Conservation (phyloP, 306 rosid genomes). For the Urtica urens region DNA sequence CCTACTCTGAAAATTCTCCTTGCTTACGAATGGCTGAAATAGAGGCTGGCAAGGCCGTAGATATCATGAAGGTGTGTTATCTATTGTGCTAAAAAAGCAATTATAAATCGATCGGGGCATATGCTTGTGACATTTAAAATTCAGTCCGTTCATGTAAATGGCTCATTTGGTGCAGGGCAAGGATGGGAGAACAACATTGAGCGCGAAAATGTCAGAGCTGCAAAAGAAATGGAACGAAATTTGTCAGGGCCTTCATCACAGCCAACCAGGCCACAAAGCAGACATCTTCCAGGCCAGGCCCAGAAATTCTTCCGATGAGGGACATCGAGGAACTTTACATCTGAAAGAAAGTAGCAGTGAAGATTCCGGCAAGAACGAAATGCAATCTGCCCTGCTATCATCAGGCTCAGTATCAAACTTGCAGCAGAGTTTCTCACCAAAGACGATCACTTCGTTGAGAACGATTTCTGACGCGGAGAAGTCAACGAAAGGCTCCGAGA, state of each 20-base stretch:
- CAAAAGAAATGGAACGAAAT: slow-evolving; percentile 70
- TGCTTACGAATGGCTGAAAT: slow-evolving; percentile 32
- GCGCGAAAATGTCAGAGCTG: slow-evolving; percentile 32
- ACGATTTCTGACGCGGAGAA: slow-evolving; percentile 23
- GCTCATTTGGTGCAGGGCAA: slow-evolving; percentile 63
- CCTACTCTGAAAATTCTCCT: slow-evolving; percentile 35
- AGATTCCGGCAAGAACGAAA: slow-evolving; percentile 27
- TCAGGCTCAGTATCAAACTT: slow-evolving; percentile 21
- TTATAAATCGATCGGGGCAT: neutral
- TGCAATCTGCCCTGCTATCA: slow-evolving; percentile 23
- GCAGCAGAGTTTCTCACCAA: slow-evolving; percentile 23
- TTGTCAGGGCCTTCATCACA: slow-evolving; percentile 47
- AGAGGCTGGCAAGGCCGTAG: slow-evolving; percentile 38
- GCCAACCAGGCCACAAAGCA: slow-evolving; percentile 28
- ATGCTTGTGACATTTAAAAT: neutral
- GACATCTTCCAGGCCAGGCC: slow-evolving; percentile 29
- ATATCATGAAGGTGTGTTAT: slow-evolving; percentile 61
- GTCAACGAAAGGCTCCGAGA: slow-evolving; percentile 20
- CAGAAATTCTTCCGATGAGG: slow-evolving; percentile 32
- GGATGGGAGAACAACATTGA: slow-evolving; percentile 37
- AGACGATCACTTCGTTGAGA: slow-evolving; percentile 25
- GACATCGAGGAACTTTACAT: slow-evolving; percentile 27
- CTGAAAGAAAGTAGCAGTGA: slow-evolving; percentile 33
- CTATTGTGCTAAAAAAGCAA: too few species aligned
- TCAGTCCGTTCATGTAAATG: slow-evolving; percentile 2